Base-by-base conservation (phyloP, 2,329 filamentous ascomycete species). In the Xylaria sp. region DNA sequence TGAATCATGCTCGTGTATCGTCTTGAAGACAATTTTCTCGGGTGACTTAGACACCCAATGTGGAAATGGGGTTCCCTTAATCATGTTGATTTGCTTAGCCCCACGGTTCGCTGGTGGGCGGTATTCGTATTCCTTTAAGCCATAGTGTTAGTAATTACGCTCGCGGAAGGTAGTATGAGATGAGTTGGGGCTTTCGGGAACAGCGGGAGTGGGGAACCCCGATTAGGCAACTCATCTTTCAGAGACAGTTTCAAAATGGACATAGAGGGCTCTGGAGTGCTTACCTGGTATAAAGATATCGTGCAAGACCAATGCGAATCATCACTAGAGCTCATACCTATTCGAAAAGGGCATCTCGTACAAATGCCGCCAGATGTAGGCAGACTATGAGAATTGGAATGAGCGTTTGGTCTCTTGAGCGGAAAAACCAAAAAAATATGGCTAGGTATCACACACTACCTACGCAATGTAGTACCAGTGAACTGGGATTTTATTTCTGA, bases 281-380 rank as follows among this genome's bases (percentile, higher is more conserved):
- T n/a, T n/a, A n/a, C n/a, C n/a, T 83, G 81, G 2, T 87, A 83
- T 0, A 95, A 75, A 1, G 81, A 85, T 0, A 95, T 81, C 0
- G 81, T 79, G 55, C 90, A 93, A 0, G 80, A 84, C 87, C 90
- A 93, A 0, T 82, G 76, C 0, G 79, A 75, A 1, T 77, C 78
- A 4, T 78, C 74, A 1, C 84, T 80, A 0, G 81, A 76, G 0
- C 82, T 87, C 0, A 91, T 81, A 1, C 89, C 88, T 43, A 96
- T 93, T 58, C 92, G 89, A 0, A 94, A 83, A 0, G 92, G 91
- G 56, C 90, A 94, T 0, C 89, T 78, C 0, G 92, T 96, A 71
- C 92, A 96, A 9, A 67, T 60, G 1, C 64, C 66, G 15, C 51
- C 56, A 8, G 58, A 62, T 3, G 83, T 79, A 0, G 87, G 87